phyloP scores from a whole-genome alignment of 1,139 yeast species.

The Blastobotrys illinoisensis region DNA sequence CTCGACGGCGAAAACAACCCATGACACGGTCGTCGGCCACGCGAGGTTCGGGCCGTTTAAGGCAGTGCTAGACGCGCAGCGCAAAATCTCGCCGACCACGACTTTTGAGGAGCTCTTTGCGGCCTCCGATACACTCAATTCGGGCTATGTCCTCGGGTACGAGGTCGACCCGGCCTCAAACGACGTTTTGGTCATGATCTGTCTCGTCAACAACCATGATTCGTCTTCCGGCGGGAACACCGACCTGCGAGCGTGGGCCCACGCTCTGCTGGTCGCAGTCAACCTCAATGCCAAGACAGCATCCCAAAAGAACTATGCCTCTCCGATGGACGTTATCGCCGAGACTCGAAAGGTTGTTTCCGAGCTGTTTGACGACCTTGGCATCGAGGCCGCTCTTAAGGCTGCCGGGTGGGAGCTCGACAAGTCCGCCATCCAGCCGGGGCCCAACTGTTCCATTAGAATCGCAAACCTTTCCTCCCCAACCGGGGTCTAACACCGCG shows the following conservation, averaged over 20 bases:
- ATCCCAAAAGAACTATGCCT: conserved; percentile 2
- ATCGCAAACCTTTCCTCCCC: background rate
- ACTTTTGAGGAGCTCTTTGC: conserved; percentile 15
- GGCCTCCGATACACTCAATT: conserved; percentile 15
- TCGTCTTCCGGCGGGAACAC: conserved; percentile 9
- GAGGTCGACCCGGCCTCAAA: conserved; percentile 7
- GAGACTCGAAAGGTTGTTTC: conserved; percentile 20
- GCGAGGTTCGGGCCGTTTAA: conserved; percentile 21
- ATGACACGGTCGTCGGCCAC: conserved; percentile 20
- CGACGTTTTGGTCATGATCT: conserved; percentile 18
- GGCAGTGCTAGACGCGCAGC: conserved; percentile 10
- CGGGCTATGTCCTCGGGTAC: conserved; percentile 24
- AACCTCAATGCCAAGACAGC: conserved; percentile 5
- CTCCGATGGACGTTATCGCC: conserved; percentile 20
- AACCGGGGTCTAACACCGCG: background rate
- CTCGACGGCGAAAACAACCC: background rate
- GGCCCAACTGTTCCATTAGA: conserved; percentile 19
- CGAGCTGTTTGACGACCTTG: conserved; percentile 23
- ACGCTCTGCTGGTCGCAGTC: conserved; percentile 28
- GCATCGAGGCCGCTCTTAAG: conserved; percentile 20
- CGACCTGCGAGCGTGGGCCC: conserved; percentile 31
- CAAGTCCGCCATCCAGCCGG: conserved; percentile 20
- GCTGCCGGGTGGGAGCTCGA: conserved; percentile 28
- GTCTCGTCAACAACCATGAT: conserved; percentile 18
- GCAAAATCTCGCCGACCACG: conserved; percentile 8